phyloP scores from a whole-genome alignment of 345 rosid genomes.

The Geranium brycei region DNA sequence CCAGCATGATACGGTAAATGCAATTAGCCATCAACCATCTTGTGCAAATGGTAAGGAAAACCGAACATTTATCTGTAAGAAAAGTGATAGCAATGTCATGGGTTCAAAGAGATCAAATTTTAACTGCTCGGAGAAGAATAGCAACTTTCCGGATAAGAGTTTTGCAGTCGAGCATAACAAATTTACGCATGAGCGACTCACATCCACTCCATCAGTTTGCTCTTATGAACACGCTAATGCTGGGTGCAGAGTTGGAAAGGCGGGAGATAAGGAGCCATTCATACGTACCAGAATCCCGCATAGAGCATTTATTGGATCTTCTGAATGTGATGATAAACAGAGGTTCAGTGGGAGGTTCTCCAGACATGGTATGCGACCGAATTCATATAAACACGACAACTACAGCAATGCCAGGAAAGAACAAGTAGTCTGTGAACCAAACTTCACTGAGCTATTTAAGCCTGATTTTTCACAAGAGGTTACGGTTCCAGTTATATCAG shows the following conservation, averaged over 20 bases:
- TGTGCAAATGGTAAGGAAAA: neutral
- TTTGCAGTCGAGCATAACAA: neutral
- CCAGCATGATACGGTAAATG: conserved; percentile 3
- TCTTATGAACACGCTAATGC: neutral
- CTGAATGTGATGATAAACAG: neutral
- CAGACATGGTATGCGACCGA: no score
- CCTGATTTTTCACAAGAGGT: conserved; percentile 1
- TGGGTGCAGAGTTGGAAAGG: neutral
- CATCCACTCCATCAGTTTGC: conserved; percentile 3
- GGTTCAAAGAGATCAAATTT: conserved; percentile 4
- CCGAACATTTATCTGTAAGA: conserved; percentile 2
- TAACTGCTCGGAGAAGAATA: neutral
- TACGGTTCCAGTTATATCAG: neutral
- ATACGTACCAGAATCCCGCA: neutral
- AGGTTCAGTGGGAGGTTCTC: no score
- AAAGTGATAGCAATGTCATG: conserved; percentile 1
- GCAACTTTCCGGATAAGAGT: conserved; percentile 3
- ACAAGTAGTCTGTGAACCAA: neutral
- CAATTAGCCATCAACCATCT: neutral
- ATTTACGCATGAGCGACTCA: conserved; percentile 1
- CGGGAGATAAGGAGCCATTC: neutral
- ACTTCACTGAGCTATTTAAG: neutral
- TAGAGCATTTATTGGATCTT: neutral
- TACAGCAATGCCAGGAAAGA: conserved; percentile 2
- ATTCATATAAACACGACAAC: neutral